A percentile compares a stretch with the other conserved stretches of the same genome.
Conservation (phyloP, 768 basidiomycete genomes). For the Coprinopsis cinerea region DNA sequence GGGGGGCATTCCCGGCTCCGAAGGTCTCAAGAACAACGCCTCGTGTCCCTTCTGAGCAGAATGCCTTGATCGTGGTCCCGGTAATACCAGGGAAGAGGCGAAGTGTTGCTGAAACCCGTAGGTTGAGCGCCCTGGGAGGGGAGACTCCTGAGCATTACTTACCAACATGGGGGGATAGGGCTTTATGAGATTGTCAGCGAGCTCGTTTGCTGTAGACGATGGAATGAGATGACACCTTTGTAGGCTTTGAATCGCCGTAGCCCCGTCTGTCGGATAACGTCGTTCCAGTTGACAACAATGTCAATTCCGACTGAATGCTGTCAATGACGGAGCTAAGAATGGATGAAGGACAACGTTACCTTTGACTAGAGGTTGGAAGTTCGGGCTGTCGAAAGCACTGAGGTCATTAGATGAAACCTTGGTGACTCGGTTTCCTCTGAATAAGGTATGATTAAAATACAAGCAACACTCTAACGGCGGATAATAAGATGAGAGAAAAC, state of each 20-base stretch:
- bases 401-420: constrained; percentile 81
- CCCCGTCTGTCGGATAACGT: constrained; percentile 78
- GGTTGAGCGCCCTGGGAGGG: constrained; percentile 4
- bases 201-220: neutral
- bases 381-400: constrained; percentile 80
- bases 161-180: constrained; percentile 80
- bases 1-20: constrained; percentile 90
- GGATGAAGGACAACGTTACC: constrained; percentile 43
- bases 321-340: constrained; percentile 4
- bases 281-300: constrained; percentile 83
- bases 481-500: neutral
- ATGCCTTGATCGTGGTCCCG: constrained; percentile 64
- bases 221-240: constrained; percentile 43
- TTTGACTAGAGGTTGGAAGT: constrained; percentile 76
- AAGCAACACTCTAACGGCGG: constrained; percentile 63
- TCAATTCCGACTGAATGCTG: constrained; percentile 72
- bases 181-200: constrained; percentile 30
- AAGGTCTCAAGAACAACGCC: constrained; percentile 90
- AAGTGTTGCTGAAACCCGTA: constrained; percentile 51
- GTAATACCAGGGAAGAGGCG: constrained; percentile 88
- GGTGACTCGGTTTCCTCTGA: constrained; percentile 79
- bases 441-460: constrained; percentile 87
- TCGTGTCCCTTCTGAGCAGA: constrained; percentile 64
- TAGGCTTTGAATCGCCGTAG: constrained; percentile 76
- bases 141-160: constrained; percentile 19